Base-by-base conservation (phyloP, 805 yeast species). In the Wickerhamomyces ciferrii region DNA sequence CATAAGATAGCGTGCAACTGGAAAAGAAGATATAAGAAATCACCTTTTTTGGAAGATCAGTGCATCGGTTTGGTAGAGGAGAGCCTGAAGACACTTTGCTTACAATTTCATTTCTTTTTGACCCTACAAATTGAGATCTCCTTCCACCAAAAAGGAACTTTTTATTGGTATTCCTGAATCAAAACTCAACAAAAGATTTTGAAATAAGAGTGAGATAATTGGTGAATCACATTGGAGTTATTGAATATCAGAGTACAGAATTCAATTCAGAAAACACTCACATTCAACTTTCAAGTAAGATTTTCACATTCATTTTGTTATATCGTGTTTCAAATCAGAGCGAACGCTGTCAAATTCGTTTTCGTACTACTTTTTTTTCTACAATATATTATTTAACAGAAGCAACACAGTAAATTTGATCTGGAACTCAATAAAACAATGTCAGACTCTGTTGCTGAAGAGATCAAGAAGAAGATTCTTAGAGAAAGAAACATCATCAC, bases 401-500 rank as follows among this genome's bases (percentile, higher is more conserved):
- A 36, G 19, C 6, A 36, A n/a, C 5, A 14, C 24, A 36, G 3
- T 24, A 19, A 19, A 17, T 20, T 13, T 13, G 4, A 6, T 6
- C 6, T 8, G 24, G 19, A 36, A 20, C 3, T 13, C 15, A 5
- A 3, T 5, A 19, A 5, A 15, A 43, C 31, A 20, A 62, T 51
- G 67, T 57, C 66, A 34, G 72, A 72, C 46, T 65, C 65, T 41
- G 79, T 72, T 45, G 61, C 76, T 46, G 68, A 76, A 39, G 97
- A 92, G 58, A 90, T 94, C 65, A 73, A 76, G 56, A 79, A 79
- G 56, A 92, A 90, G 72, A 91, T 94, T 58, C 92, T 87, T 56
- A 78, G 96, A 48, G 97, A 94, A 68, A 74, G 75, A 59, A 90
- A 87, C 61, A 84, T 92, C 66, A 88, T 92, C 42, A 83, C 80